These are phyloP conservation scores for Suillus occidentalis DNA, from an alignment of 768 basidiomycete species.

Conservation along the genomic window DNA sequence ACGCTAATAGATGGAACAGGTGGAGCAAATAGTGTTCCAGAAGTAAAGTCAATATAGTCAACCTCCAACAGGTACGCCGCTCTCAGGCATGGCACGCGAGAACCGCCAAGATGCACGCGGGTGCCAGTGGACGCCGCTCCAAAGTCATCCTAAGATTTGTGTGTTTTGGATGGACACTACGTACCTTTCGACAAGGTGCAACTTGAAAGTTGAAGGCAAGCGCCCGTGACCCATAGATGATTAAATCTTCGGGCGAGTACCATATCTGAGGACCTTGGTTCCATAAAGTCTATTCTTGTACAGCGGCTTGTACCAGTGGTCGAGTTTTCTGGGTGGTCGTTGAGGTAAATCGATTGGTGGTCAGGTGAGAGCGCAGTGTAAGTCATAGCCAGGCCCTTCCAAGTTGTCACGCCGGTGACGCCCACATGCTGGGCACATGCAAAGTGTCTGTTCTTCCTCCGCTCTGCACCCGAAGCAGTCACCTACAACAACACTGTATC, in stretches of 20 bases:
- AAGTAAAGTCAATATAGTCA: too few species aligned
- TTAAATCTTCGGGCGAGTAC: neutral
- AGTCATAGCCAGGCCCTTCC: neutral
- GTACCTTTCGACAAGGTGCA: neutral
- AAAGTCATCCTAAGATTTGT: too few species aligned
- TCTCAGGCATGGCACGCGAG: too few species aligned
- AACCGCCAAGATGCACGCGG: too few species aligned
- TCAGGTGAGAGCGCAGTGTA: neutral
- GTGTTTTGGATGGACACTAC: too few species aligned
- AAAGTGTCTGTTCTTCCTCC: neutral
- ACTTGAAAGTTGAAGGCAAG: too few species aligned
- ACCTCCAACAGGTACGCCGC: too few species aligned
- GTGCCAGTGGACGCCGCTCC: too few species aligned
- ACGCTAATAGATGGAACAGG: too few species aligned
- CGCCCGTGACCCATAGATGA: neutral
- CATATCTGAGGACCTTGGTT: neutral
- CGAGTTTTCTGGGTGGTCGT: neutral
- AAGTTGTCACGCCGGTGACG: neutral
- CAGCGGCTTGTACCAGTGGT: neutral
- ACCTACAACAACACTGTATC: neutral
- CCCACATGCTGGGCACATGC: neutral
- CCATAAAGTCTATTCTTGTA: neutral
- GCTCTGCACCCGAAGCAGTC: constrained; percentile 2
- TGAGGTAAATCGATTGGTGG: neutral
- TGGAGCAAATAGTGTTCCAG: too few species aligned